Evolutionary conservation across 2,329 filamentous ascomycete genomes (phyloP), one percentile per base, ranked within the genome.

Genomic region (Ceratocystis harringtonii): DNA sequence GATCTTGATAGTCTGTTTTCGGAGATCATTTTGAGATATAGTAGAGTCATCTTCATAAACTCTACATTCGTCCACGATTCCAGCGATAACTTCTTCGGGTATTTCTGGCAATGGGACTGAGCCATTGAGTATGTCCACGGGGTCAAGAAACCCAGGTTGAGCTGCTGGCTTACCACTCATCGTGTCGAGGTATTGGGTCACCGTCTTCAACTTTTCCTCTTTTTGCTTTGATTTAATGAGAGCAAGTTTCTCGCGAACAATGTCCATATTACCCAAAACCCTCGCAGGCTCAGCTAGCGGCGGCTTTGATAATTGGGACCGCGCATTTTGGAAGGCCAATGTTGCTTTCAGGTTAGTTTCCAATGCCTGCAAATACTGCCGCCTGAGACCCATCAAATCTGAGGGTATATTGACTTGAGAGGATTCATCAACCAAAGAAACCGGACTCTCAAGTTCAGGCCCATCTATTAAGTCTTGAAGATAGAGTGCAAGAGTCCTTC

Each of bases 1-100:
- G 19, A 84, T 78, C 43, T 80, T 78, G 41, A 87, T 72, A 2
- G 84, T 79, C 0, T 80, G 79, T 70, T 81, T 84, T 69, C 86
- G 82, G 5, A 87, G 41, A 22, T 63, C 48, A 5, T 63, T 63
- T 30, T 63, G 43, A 10, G 73, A 32, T 78, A 76, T 36, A 78
- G 76, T 50, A 82, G 73, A 3, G 83, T 76, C 0, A 74, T 75
- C 61, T 77, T 75, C 78, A 1, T 73, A 69, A 5, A 72, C 68
- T 30, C 72, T 73, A 48, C 74, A 73, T 62, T 80, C 77, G 36
- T 75, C 72, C 5, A 77, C 75, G 50, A 84, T 76, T 22, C 79
- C 77, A 66, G 79, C 77, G 62, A 83, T 74, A 1, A 84, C 75
- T 19, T 79, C 78, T 65, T 74, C 75, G 1, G 82, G 82, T n/a